phyloP scores from a whole-genome alignment of 108 stramenopile genomes.

The Skeletonema menzelii region DNA sequence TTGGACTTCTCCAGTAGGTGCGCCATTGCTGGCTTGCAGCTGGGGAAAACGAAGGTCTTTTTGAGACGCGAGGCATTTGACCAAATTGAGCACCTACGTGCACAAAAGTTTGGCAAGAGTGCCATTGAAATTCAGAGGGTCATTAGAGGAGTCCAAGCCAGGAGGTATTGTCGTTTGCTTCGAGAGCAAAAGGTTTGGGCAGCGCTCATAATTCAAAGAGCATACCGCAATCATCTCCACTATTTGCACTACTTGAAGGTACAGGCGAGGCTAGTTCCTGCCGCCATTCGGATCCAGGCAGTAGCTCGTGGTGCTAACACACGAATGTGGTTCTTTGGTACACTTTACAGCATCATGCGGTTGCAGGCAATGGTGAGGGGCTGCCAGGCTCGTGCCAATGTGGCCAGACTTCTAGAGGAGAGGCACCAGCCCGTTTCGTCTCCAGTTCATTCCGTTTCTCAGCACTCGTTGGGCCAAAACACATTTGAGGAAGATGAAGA shows the following conservation, averaged over 20 bases:
- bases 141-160: constrained; percentile 59
- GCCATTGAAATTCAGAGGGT: constrained; percentile 73
- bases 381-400: constrained; percentile 26
- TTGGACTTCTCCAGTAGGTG: constrained; percentile 81
- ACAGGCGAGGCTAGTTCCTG: constrained; percentile 38
- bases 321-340: constrained; percentile 45
- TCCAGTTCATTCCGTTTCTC: constrained; percentile 28
- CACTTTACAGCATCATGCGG: constrained; percentile 41
- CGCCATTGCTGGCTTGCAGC: constrained; percentile 83
- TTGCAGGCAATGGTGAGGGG: constrained; percentile 47
- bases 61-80: constrained; percentile 90
- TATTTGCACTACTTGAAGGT: constrained; percentile 57
- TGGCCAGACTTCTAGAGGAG: constrained; percentile 15
- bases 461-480: constrained; percentile 9
- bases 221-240: constrained; percentile 58
- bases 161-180: constrained; percentile 41
- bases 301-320: constrained; percentile 46
- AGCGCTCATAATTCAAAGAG: constrained; percentile 64
- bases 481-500: not conserved
- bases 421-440: constrained; percentile 40
- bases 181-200: constrained; percentile 42
- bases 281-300: constrained; percentile 34
- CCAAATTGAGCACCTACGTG: constrained; percentile 72
- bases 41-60: constrained; percentile 91
- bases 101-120: constrained; percentile 67